These are phyloP conservation scores for Trichoderma sp. DNA, from an alignment of 2,329 filamentous ascomycete species.

Conservation along the genomic window DNA sequence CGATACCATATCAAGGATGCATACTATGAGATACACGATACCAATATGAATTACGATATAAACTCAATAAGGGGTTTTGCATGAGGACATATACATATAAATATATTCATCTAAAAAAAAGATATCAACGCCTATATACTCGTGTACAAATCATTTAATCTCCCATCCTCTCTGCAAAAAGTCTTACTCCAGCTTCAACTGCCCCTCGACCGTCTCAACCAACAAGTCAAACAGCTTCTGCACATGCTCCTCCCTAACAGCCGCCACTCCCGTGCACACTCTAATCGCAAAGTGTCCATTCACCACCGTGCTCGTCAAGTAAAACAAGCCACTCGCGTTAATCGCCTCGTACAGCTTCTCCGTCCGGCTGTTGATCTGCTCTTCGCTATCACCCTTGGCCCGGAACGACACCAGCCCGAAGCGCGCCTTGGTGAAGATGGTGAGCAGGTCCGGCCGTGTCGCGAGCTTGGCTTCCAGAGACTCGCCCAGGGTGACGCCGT, in stretches of 20 bases:
- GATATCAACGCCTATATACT: neutral
- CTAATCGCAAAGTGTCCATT: conserved; percentile 75
- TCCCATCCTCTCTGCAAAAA: neutral
- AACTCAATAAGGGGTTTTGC: neutral
- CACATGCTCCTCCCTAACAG: conserved; percentile 70
- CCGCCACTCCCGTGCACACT: conserved; percentile 70
- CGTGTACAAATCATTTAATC: neutral
- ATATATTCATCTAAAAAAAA: neutral
- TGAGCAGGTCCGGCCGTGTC: conserved; percentile 66
- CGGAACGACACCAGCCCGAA: conserved; percentile 80
- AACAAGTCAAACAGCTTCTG: conserved; percentile 72
- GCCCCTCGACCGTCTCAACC: conserved; percentile 60
- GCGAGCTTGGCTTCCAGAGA: conserved; percentile 62
- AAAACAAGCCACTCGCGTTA: conserved; percentile 73
- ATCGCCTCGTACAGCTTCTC: conserved; percentile 73
- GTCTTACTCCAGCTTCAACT: conserved; percentile 28
- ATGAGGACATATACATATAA: neutral
- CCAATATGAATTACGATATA: neutral
- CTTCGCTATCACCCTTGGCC: conserved; percentile 45
- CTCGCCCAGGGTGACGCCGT: conserved; percentile 67
- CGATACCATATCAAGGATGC: neutral
- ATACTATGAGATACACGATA: neutral
- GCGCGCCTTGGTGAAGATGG: conserved; percentile 67
- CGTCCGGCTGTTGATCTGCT: conserved; percentile 65
- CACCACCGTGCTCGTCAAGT: conserved; percentile 75